Evolutionary conservation across 345 rosid genomes (phyloP).

Genomic region (Trapa bicornis): DNA sequence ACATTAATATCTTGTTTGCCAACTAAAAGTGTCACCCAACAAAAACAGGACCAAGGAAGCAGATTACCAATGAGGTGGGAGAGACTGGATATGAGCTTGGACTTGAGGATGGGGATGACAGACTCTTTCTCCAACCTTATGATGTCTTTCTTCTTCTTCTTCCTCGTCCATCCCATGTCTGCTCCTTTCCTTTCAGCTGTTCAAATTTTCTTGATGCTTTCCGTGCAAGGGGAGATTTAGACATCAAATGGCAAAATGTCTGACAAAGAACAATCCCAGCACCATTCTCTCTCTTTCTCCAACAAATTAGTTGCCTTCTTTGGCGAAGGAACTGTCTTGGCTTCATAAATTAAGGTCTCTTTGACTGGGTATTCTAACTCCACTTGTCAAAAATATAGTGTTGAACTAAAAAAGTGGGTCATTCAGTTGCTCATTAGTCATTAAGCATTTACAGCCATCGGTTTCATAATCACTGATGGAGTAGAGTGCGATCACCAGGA

Average conservation of each 20-base stretch:
- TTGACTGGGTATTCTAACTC: background rate
- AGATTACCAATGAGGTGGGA: constrained; percentile 32
- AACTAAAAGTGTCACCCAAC: background rate
- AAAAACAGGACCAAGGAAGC: background rate
- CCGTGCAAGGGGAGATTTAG: background rate
- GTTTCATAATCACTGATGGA: background rate
- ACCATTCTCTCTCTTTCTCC: background rate
- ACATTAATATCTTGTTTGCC: background rate
- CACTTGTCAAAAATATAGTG: background rate
- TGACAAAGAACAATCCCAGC: background rate
- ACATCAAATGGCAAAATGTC: background rate
- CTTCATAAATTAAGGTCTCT: background rate
- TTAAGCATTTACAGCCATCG: too few relatives aligned
- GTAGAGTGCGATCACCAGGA: background rate
- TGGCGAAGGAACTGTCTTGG: constrained; percentile 5
- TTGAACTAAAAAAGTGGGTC: background rate
- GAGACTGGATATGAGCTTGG: constrained; percentile 34
- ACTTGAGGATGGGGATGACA: constrained; percentile 62
- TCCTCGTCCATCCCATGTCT: constrained; percentile 12
- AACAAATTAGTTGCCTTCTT: background rate
- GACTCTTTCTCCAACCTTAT: constrained; percentile 56
- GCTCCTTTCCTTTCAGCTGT: background rate
- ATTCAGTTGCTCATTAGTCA: background rate
- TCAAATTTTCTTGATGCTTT: background rate
- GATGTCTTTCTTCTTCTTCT: constrained; percentile 45